These are phyloP conservation scores for Puccinia triticina DNA, from an alignment of 1,284 basidiomycete genomes.

Conservation along the genomic window DNA sequence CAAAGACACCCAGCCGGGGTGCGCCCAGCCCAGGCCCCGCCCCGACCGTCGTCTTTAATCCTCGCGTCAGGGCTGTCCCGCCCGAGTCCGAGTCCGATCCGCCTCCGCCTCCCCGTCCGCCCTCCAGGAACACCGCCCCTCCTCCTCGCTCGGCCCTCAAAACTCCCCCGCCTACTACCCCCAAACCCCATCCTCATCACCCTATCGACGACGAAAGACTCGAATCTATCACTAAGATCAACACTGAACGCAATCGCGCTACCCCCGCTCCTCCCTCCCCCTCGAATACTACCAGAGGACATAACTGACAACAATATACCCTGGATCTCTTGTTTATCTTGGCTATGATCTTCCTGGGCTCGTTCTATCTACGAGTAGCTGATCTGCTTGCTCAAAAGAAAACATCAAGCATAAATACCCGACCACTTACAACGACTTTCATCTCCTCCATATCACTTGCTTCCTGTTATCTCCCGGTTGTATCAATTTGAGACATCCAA, in stretches of 20 bases:
- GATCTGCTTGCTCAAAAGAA: no score
- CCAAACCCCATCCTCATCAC: background rate
- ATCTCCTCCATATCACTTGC: no score
- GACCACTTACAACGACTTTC: no score
- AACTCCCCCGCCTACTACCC: background rate
- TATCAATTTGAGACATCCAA: no score
- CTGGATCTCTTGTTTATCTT: no score
- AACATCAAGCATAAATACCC: no score
- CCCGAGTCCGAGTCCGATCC: constrained; percentile 24
- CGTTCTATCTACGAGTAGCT: no score
- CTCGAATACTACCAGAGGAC: no score
- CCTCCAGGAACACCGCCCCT: background rate
- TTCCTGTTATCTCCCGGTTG: no score
- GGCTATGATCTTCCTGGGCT: no score
- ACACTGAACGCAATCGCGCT: constrained; percentile 39
- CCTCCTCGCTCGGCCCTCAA: constrained; percentile 35
- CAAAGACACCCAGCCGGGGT: background rate
- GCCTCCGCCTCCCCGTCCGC: constrained; percentile 6
- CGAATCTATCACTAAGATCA: constrained; percentile 38
- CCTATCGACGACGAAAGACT: background rate
- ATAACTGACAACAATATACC: no score
- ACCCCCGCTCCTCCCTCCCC: constrained; percentile 12
- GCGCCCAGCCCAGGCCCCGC: background rate
- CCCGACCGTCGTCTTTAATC: constrained; percentile 33
- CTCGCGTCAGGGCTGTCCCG: constrained; percentile 32